A percentile compares a stretch with the other conserved stretches of the same genome.
Evolutionary conservation across 345 rosid genomes (phyloP).

Genomic region (Cardamine occulta): DNA sequence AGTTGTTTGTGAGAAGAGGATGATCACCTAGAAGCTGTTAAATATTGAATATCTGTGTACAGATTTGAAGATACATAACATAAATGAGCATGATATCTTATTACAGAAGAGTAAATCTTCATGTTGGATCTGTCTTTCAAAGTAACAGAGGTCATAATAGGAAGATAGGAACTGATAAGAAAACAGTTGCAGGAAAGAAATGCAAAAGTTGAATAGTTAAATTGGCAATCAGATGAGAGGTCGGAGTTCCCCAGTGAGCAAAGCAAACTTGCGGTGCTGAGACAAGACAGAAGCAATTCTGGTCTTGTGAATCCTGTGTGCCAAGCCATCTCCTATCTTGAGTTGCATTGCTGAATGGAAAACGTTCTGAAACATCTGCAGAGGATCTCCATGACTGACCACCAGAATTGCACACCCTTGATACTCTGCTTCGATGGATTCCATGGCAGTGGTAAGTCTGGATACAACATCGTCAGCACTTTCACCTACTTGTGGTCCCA

Average conservation of each 20-base stretch:
- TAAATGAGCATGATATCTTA: conserved; percentile 30
- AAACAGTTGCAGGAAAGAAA: not conserved
- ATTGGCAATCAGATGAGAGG: conserved; percentile 43
- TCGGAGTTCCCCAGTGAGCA: conserved; percentile 83
- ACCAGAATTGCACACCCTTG: conserved; percentile 77
- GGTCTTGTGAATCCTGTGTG: conserved; percentile 53
- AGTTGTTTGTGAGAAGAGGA: conserved; percentile 33
- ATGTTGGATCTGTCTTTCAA: conserved; percentile 19
- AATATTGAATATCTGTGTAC: conserved; percentile 39
- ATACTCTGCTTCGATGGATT: conserved; percentile 64
- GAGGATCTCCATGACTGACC: conserved; percentile 92
- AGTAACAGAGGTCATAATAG: conserved; percentile 8
- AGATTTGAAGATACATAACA: conserved; percentile 39
- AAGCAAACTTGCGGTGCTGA: conserved; percentile 74
- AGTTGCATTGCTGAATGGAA: conserved; percentile 57
- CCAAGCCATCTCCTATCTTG: conserved; percentile 37
- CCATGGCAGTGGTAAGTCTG: conserved; percentile 67
- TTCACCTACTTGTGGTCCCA: conserved; percentile 79
- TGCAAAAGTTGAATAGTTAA: conserved; percentile 5
- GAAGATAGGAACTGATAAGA: not conserved
- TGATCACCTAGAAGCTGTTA: conserved; percentile 29
- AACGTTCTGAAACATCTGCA: conserved; percentile 85
- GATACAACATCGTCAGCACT: conserved; percentile 81
- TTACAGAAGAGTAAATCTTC: conserved; percentile 22
- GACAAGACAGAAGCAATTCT: conserved; percentile 63